These are phyloP conservation scores for Musa schizocarpa DNA, from an alignment of 176 grass and related monocot species.

Conservation along the genomic window DNA sequence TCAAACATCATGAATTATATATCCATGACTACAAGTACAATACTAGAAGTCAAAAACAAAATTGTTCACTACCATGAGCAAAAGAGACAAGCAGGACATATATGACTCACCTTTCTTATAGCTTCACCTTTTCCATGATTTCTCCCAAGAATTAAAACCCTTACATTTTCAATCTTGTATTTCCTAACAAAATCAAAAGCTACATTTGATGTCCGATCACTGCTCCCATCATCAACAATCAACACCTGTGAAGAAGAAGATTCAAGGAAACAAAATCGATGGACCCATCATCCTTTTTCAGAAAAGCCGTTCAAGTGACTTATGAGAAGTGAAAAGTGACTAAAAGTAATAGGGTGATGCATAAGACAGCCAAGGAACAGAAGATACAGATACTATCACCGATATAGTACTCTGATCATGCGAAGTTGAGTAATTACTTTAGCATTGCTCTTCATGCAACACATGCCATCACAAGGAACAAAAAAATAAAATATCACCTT, in stretches of 20 bases:
- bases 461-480: too few species aligned
- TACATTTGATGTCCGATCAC: slow-evolving; percentile 66
- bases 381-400: too few species aligned
- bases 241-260: slow-evolving; percentile 45
- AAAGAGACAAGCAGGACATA: background rate
- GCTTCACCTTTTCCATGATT: slow-evolving; percentile 99
- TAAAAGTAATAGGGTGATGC: background rate
- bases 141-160: slow-evolving; percentile 78
- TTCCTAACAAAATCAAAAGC: slow-evolving; percentile 62
- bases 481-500: too few species aligned
- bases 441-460: too few species aligned
- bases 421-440: too few species aligned
- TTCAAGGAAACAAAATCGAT: background rate
- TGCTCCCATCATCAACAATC: slow-evolving; percentile 96
- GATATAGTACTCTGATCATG: too few species aligned
- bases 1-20: background rate
- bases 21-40: background rate
- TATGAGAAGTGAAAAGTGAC: background rate
- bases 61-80: background rate
- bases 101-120: slow-evolving; percentile 74
- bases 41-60: background rate
- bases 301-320: background rate
- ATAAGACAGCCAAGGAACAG: background rate
- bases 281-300: background rate
- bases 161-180: slow-evolving; percentile 81